Evolutionary conservation across 257 asterid species (phyloP), one percentile per base, ranked within the genome.

Genomic region (Ocimum tenuiflorum): DNA sequence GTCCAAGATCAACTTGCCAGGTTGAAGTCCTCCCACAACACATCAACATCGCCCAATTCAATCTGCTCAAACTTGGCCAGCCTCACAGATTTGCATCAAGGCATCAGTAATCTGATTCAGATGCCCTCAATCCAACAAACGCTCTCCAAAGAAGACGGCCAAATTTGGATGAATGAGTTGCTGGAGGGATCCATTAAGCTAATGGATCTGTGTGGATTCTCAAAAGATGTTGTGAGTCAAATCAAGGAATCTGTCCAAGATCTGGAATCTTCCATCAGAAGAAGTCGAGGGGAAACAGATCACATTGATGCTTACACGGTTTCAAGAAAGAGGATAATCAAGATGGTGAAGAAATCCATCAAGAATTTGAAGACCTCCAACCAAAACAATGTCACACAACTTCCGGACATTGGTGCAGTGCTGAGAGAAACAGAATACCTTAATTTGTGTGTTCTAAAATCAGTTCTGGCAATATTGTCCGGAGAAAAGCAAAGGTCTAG

Each of bases 231-330:
- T 23, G 72, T 73, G 41, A 60, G 58, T 3, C 73, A 41, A 22
- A 62, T 74, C 52, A 82, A 82, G 63, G 79, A 73, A 47, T 70
- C 61, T 1, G 61, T 83, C 46, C 81, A 73, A 46, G 75, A 72
- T 2, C 78, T 73, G 6, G 73, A 80, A 33, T 76, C 83, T 36
- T 71, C 79, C 41, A 57, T 79, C 0, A 41, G 82, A 14, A 68
- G 87, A 20, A 71, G 64, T 18, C 63, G 29, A 35, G 48, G 19
- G 2, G 75, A 65, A 14, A 59, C 69, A 18, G 27, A 31, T 7
- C 71, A 73, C 36, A n/a, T 79, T 3, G 35, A 47, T 41, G 64
- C 67, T 12, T 77, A 69, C 20, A 8, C 6, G 19, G 60, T 55
- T 29, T 63, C 80, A 9, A 81, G 70, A 9, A 84, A 79, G 60